These are phyloP conservation scores for Penicillium crustosum DNA, from an alignment of 2,329 filamentous ascomycete species.

Conservation along the genomic window DNA sequence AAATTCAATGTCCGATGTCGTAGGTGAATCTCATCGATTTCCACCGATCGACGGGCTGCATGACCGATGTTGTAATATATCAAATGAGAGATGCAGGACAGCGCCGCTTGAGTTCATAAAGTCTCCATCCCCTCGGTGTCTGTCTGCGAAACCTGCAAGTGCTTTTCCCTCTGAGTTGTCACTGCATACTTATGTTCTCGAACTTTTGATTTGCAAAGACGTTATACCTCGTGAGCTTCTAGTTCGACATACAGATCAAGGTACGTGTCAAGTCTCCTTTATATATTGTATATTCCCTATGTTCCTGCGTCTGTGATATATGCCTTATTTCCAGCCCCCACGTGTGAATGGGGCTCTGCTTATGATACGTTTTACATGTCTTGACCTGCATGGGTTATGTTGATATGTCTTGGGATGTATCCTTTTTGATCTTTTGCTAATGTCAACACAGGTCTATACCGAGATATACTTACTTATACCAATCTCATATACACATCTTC, in stretches of 20 bases:
- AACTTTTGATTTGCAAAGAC: slow-evolving; percentile 20
- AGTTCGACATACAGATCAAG: slow-evolving; percentile 7
- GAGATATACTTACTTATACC: not conserved
- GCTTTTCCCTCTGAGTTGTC: slow-evolving; percentile 26
- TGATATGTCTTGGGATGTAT: not conserved
- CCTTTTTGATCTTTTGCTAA: not conserved
- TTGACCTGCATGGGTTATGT: not conserved
- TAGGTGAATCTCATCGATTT: slow-evolving; percentile 40
- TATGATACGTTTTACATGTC: not conserved
- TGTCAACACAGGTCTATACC: not conserved
- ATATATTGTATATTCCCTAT: not conserved
- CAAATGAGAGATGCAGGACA: slow-evolving; percentile 46
- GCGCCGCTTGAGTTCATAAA: slow-evolving; percentile 39
- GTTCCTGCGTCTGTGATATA: slow-evolving; percentile 8
- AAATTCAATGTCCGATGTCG: slow-evolving; percentile 30
- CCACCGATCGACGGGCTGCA: slow-evolving; percentile 47
- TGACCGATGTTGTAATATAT: slow-evolving; percentile 46
- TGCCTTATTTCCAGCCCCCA: not conserved
- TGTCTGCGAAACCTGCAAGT: slow-evolving; percentile 26
- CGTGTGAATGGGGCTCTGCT: slow-evolving; percentile 9
- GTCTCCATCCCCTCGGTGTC: slow-evolving; percentile 29
- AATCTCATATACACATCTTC: not conserved
- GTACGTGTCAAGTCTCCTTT: slow-evolving; percentile 13
- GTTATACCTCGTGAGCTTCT: slow-evolving; percentile 14
- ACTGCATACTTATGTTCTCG: slow-evolving; percentile 16